Evolutionary conservation across 208 protist genomes (phyloP), one percentile per base, ranked within the genome.

Genomic region (Leishmania amazonensis): DNA sequence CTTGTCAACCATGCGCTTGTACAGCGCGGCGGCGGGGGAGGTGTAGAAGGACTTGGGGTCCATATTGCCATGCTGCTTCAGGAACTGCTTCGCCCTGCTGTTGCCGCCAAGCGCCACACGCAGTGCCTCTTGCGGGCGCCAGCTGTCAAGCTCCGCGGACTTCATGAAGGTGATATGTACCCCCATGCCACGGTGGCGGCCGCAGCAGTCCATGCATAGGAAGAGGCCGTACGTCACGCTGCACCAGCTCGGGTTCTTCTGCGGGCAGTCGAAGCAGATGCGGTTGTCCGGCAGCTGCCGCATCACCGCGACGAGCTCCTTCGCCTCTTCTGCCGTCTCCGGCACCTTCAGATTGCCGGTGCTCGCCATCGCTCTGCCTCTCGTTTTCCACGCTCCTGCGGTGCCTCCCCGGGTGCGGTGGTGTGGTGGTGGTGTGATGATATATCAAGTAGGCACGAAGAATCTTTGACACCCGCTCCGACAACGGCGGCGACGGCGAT

Each of bases 91-190:
- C 1, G 94, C 97, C 38, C 70, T 78, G 6, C 80, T 88, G 88
- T 99, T 99, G 60, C 98, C 98, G 45, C 97, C 96, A 24, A 96
- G 77, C 35, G 96, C 86, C 94, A 99, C 96, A 54, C 88, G 85
- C 49, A 96, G 87, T 5, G 96, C 91, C 84, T 99, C 92, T 60
- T 91, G 88, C 7, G 85, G 85, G 28, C 85, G 88, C 97, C 97
- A 99, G 78, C 80, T 92, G 89, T 99, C 98, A 9, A 99, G 91
- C 78, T 94, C 91, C 24, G 88, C 87, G 7, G 95, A 99, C 79
- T 98, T 91, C 81, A 99, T 98, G 87, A 99, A 99, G 60, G 94
- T 97, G 75, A 99, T 91, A 87, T 99, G 98, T 53, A 99, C 98
- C 57, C 99, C 98, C 71, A 99, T 90, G 42, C 91, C 93, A 71